Evolutionary conservation across 768 basidiomycete genomes (phyloP).

Genomic region (Cytidiella melzeri): DNA sequence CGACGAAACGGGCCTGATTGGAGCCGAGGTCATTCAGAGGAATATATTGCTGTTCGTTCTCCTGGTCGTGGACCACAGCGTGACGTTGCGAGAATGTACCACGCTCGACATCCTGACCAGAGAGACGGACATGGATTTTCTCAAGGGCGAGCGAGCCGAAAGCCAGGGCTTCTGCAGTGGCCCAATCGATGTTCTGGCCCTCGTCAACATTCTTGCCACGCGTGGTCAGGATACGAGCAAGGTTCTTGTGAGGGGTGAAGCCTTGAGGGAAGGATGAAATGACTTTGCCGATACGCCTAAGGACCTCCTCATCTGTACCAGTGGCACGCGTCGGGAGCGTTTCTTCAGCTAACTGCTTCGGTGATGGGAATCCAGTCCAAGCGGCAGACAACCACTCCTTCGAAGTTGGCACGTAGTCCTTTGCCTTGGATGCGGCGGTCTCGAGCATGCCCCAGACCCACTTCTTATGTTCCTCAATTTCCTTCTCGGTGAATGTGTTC

Average conservation of each 20-base stretch:
- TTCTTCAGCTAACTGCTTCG: constrained; percentile 89
- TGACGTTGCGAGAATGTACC: constrained; percentile 99
- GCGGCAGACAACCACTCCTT: constrained; percentile 98
- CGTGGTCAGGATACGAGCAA: constrained; percentile 81
- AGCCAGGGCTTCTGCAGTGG: constrained; percentile 96
- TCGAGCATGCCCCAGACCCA: constrained; percentile 99
- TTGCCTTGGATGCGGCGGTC: constrained; percentile 86
- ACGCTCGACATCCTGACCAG: constrained; percentile 97
- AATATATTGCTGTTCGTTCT: constrained; percentile 83
- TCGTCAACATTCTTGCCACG: constrained; percentile 92
- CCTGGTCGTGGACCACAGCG: constrained; percentile 94
- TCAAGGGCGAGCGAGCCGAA: constrained; percentile 92
- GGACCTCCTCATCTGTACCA: constrained; percentile 67
- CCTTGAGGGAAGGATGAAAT: constrained; percentile 82
- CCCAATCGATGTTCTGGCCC: constrained; percentile 92
- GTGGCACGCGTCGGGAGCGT: constrained; percentile 89
- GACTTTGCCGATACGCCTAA: constrained; percentile 79
- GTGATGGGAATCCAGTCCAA: constrained; percentile 98
- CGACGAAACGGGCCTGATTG: constrained; percentile 86
- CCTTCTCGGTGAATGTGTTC: constrained; percentile 90
- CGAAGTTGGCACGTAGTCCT: constrained; percentile 91
- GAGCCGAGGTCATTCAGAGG: constrained; percentile 85
- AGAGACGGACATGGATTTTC: constrained; percentile 89
- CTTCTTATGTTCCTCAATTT: constrained; percentile 96
- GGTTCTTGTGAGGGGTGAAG: constrained; percentile 88